Conservation (phyloP, 306 rosid genomes). For the peach (Prunus persica) region DNA sequence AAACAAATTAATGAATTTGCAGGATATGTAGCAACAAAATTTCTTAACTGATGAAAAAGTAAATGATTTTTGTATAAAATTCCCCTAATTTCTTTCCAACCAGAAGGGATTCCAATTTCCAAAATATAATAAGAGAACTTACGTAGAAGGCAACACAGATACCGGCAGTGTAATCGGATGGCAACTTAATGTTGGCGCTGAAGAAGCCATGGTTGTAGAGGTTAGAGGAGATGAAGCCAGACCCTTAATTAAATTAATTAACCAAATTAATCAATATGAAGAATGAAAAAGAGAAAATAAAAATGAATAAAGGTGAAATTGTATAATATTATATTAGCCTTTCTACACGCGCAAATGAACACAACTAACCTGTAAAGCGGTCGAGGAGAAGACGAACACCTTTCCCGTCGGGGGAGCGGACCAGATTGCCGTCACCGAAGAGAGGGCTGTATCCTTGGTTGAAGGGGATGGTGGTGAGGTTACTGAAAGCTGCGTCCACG, state of each 20-base stretch:
- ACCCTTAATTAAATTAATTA: slow-evolving; percentile 40
- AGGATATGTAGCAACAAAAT: too few relatives aligned
- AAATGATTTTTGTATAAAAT: too few relatives aligned
- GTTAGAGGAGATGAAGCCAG: slow-evolving; percentile 85
- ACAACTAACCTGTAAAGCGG: slow-evolving; percentile 67
- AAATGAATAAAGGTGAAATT: background rate
- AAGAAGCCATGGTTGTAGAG: slow-evolving; percentile 87
- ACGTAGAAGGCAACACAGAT: slow-evolving; percentile 87
- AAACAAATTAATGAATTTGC: background rate
- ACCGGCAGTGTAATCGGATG: slow-evolving; percentile 86
- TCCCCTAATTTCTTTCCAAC: background rate
- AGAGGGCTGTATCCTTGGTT: slow-evolving; percentile 59
- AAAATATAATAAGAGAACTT: slow-evolving; percentile 21
- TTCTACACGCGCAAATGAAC: too few relatives aligned
- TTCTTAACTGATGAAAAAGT: too few relatives aligned
- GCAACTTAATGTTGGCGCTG: slow-evolving; percentile 85
- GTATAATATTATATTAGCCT: too few relatives aligned
- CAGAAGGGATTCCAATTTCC: background rate
- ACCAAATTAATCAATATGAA: background rate
- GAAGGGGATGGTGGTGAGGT: slow-evolving; percentile 67
- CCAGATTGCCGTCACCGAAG: slow-evolving; percentile 76
- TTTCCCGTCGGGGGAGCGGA: slow-evolving; percentile 71
- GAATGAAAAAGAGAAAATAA: background rate
- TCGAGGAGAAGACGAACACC: slow-evolving; percentile 85
- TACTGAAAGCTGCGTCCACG: slow-evolving; percentile 42